Conservation (phyloP, 1,284 basidiomycete genomes). For the Ganoderma resinaceum region DNA sequence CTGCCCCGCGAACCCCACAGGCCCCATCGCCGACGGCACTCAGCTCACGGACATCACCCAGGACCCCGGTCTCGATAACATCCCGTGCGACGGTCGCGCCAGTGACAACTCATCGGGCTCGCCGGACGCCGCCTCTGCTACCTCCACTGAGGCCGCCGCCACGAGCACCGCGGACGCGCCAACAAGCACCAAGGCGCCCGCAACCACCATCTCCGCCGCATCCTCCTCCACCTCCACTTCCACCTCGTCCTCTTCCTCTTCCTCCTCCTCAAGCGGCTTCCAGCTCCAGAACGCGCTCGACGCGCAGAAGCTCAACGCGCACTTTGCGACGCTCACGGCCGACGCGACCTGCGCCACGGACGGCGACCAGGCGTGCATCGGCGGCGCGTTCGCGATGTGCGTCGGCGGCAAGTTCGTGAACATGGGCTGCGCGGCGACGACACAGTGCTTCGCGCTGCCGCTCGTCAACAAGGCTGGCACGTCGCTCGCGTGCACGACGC, state of each 20-base stretch:
- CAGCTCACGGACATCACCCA: conserved; percentile 55
- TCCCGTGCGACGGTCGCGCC: conserved; percentile 14
- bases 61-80: conserved; percentile 46
- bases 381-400: conserved; percentile 47
- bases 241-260: conserved; percentile 30
- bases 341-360: conserved; percentile 52
- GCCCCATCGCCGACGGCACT: conserved; percentile 55
- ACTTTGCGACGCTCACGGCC: conserved; percentile 51
- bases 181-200: neutral
- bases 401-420: conserved; percentile 45
- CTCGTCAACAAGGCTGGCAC: conserved; percentile 58
- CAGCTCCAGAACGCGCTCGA: conserved; percentile 52
- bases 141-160: conserved; percentile 17
- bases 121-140: conserved; percentile 7
- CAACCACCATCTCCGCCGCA: conserved; percentile 18
- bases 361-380: conserved; percentile 53
- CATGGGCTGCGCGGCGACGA: conserved; percentile 47
- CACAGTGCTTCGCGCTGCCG: conserved; percentile 59
- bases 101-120: conserved; percentile 26
- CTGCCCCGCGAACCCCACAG: conserved; percentile 47
- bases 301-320: conserved; percentile 55
- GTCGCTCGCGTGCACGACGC: conserved; percentile 52
- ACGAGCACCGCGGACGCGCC: conserved; percentile 13
- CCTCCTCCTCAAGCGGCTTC: conserved; percentile 33
- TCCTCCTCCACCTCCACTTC: conserved; percentile 33